A percentile compares a stretch with the other conserved stretches of the same genome.
These are phyloP conservation scores for Calonectria ilicicola DNA, from an alignment of 2,329 filamentous ascomycete genomes.

Conservation along the genomic window DNA sequence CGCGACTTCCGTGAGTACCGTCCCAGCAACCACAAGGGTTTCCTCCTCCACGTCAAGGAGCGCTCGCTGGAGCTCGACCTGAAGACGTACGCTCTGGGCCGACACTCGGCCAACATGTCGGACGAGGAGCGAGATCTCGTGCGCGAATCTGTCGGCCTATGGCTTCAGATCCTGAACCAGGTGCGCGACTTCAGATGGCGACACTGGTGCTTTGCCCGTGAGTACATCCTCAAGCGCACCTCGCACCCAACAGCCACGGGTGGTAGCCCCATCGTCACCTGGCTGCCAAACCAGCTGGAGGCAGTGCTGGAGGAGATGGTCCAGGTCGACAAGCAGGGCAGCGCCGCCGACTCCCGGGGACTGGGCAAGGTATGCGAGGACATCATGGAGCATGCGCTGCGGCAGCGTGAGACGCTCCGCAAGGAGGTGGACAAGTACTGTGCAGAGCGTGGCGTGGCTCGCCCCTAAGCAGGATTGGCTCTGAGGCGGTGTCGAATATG, in stretches of 20 bases:
- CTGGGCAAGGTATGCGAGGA: constrained; percentile 62
- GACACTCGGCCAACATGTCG: constrained; percentile 32
- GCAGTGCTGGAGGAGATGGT: constrained; percentile 81
- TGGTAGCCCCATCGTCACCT: constrained; percentile 85
- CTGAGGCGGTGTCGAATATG: neutral
- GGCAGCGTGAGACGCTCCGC: constrained; percentile 73
- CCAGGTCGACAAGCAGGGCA: constrained; percentile 60
- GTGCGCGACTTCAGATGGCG: constrained; percentile 86
- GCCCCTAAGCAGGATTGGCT: constrained; percentile 10
- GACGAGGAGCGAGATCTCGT: constrained; percentile 57
- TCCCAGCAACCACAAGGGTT: constrained; percentile 88
- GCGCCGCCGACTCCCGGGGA: constrained; percentile 47
- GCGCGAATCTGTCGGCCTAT: constrained; percentile 67
- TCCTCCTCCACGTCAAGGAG: constrained; percentile 77
- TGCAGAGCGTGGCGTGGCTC: constrained; percentile 65
- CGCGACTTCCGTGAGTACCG: constrained; percentile 91
- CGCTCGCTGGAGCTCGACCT: constrained; percentile 63
- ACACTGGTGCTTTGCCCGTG: constrained; percentile 87
- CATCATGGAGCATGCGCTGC: constrained; percentile 75
- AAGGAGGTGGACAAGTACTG: constrained; percentile 85
- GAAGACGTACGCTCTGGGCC: constrained; percentile 67
- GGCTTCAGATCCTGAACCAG: constrained; percentile 76
- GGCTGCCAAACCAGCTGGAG: constrained; percentile 84
- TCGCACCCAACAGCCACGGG: constrained; percentile 83
- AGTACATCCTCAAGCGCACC: constrained; percentile 86